Base-by-base conservation (phyloP, 495 filamentous ascomycete species). In the Collariella sp. region DNA sequence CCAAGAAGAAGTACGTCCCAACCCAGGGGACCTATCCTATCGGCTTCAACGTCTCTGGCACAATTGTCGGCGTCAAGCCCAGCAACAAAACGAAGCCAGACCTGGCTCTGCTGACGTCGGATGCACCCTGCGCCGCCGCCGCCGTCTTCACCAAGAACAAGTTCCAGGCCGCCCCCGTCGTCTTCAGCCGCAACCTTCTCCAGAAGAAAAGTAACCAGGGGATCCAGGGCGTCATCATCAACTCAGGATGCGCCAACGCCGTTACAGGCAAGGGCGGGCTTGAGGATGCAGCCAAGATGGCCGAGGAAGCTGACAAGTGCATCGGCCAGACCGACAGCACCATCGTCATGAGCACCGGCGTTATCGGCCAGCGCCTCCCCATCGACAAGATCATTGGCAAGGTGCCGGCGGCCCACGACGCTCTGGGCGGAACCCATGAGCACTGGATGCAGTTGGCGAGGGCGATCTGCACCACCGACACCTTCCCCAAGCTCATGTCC, bases 381-480 rank as follows among this genome's bases (percentile, higher is more conserved):
- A 93, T 96, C 60, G 77, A 84, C 63, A 97, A 93, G 71, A 97
- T 99, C 67, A 72, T 90, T 54, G 69, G 77, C 67, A 83, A 83
- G 24, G 87, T 99, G 26, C 91, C 93, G 2, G 77, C 77, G 11
- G 91, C 86, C 3, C 77, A 88, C 65, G 67, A 73, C 42, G 76
- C 76, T 47, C 80, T 95, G 49, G 85, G 82, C 50, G 76, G 78
- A 20, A 80, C 83, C 9, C 91, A 97, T 70, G 79, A 86, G 48
- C 79, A 89, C 70, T 99, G 91, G 91, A 74, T 97, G 39, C 75
- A 74, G 24, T 84, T 87, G 45, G 94, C 94, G 46, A 86, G 85
- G 62, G 90, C 93, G 20, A 99, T 99, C 70, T 96, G 91, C 76
- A 99, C 93, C 15, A 99, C 93, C 24, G 94, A 99, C 71, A 99